Evolutionary conservation across 2,329 filamentous ascomycete species (phyloP), one percentile per base, ranked within the genome.

Genomic region (Ophiobolus disseminans): DNA sequence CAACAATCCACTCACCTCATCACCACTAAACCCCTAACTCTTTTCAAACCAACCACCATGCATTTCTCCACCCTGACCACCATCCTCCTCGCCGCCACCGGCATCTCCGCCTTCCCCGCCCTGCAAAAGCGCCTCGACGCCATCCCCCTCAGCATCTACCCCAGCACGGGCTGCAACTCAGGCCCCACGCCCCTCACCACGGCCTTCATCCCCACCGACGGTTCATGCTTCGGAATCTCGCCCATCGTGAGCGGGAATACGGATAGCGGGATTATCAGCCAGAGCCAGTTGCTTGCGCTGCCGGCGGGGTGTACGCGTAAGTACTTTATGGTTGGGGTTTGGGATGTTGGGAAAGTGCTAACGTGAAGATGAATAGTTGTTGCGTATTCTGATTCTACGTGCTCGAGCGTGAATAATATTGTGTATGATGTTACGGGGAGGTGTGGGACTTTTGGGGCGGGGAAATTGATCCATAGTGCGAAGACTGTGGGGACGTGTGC

Each of bases 211-310:
- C 56, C 53, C 26, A 45, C 56, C 3, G 53, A 62, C 32, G 54
- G 51, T 16, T 20, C 20, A 35, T 62, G 58, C 42, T 55, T 53
- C 46, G 13, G 28, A 9, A 51, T 53, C 21, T 51, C 52, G 5
- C 50, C 56, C 7, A 54, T 60, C 26, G 32, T 55, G 19, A 54
- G 46, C 37, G 51, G 49, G n/a, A 54, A 55, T 40, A 57, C 56
- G 7, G 45, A 54, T 23, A 48, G 42, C 8, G 50, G 39, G 6
- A n/a, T 21, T 4, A 46, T 59, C 11, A 22, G 36, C 13, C 8
- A 31, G 0, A 37, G n/a, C 2, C 21, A 48, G 7, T 20, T 55
- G 20, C 13, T 17, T 0, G 10, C 28, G 13, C 19, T 61, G 20
- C 58, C 53, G 13, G 28, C 39, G 7, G 53, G 53, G 5, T 58